Conservation (phyloP, 106 monocot species). For the Cymbidium sinense region DNA sequence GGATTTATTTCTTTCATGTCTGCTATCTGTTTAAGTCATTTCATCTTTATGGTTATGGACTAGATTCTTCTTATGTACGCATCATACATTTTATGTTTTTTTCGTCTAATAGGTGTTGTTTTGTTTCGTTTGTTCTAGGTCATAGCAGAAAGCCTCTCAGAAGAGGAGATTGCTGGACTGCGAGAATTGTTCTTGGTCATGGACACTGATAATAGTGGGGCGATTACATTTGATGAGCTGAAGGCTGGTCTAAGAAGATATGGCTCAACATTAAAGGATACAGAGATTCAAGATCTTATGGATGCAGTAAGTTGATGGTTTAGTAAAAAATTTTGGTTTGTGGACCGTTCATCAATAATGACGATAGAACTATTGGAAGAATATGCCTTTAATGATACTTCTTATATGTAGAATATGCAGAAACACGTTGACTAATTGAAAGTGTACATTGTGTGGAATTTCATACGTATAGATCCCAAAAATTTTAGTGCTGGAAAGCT, state of each 20-base stretch:
- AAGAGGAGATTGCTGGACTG: constrained; percentile 66
- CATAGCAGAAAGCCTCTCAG: constrained; percentile 61
- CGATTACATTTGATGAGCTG: no score
- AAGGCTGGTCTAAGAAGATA: constrained; percentile 51
- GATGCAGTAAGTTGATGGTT: constrained; percentile 41
- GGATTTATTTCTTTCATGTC: no score
- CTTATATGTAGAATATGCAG: no score
- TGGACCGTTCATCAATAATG: no score
- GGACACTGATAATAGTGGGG: constrained; percentile 61
- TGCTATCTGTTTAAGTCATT: background rate
- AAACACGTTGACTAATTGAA: no score
- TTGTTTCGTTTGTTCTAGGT: constrained; percentile 26
- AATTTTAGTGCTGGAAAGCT: background rate
- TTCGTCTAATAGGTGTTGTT: background rate
- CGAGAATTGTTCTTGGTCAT: constrained; percentile 54
- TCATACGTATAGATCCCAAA: background rate
- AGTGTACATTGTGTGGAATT: no score
- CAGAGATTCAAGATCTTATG: constrained; percentile 65
- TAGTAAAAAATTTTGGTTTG: background rate
- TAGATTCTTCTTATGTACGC: background rate
- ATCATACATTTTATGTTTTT: background rate
- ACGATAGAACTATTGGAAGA: no score
- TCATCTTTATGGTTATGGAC: background rate
- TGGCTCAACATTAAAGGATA: constrained; percentile 56
- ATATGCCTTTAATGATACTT: no score